phyloP scores from a whole-genome alignment of 23 red algal genomes.

The Gracilaria gracilis region DNA sequence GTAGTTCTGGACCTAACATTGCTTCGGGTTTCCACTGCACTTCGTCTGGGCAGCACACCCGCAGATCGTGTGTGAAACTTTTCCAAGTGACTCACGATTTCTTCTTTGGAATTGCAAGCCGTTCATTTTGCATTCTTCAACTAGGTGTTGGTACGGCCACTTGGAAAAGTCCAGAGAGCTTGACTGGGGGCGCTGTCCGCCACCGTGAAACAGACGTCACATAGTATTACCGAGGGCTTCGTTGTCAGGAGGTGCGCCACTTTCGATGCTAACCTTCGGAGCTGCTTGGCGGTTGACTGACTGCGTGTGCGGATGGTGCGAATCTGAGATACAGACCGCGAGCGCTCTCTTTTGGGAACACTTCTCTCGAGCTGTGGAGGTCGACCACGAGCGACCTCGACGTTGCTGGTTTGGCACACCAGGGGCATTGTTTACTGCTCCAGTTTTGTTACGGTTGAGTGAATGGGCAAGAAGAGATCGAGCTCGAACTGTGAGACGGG shows the following conservation, averaged over 20 bases:
- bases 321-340: neutral
- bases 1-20: neutral
- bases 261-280: neutral
- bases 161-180: conserved; percentile 12
- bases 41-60: conserved; percentile 15
- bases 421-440: neutral
- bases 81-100: neutral
- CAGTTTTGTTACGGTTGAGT: neutral
- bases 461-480: neutral
- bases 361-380: neutral
- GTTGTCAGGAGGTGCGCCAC: neutral
- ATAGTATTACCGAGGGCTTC: neutral
- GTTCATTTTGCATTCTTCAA: conserved; percentile 22
- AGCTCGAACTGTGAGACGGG: neutral
- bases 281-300: neutral
- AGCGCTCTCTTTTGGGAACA: neutral
- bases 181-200: neutral
- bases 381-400: neutral
- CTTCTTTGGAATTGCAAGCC: conserved; percentile 13
- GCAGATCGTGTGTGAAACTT: conserved; percentile 1
- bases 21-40: neutral
- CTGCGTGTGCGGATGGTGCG: neutral
- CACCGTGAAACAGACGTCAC: conserved; percentile 31
- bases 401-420: neutral
- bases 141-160: neutral